phyloP scores from a whole-genome alignment of 306 rosid species.

The Castanea sativa region DNA sequence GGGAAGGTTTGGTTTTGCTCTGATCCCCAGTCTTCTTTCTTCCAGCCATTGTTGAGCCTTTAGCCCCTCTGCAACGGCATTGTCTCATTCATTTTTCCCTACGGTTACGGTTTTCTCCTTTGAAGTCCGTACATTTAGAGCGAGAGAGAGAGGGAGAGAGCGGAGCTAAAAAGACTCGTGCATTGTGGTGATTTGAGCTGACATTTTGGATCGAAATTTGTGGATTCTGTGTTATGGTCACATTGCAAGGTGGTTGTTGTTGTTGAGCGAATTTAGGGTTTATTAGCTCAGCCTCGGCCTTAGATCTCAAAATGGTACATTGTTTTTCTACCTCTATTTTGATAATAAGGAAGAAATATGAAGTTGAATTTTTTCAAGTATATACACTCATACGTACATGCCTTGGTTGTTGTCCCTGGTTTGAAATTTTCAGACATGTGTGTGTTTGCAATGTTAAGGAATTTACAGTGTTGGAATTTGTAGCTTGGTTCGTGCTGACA shows the following conservation, averaged over 20 bases:
- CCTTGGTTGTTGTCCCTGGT: not conserved
- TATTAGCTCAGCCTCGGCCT: slow-evolving; percentile 40
- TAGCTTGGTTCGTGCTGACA: not conserved
- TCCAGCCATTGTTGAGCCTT: slow-evolving; percentile 39
- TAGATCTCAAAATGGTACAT: slow-evolving; percentile 55
- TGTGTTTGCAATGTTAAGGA: not conserved
- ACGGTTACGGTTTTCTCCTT: not conserved
- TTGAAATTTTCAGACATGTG: not conserved
- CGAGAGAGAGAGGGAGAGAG: slow-evolving; percentile 10
- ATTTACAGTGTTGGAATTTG: not conserved
- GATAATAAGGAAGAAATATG: no score
- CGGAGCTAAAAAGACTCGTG: not conserved
- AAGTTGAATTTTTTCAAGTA: not conserved
- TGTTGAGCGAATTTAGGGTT: slow-evolving; percentile 44
- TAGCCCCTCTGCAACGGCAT: slow-evolving; percentile 54
- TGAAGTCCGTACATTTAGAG: slow-evolving; percentile 23
- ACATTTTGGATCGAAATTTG: slow-evolving; percentile 33
- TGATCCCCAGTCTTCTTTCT: slow-evolving; percentile 14
- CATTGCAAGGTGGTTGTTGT: slow-evolving; percentile 30
- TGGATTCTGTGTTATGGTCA: slow-evolving; percentile 22
- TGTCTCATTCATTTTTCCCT: slow-evolving; percentile 18
- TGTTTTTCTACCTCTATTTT: not conserved
- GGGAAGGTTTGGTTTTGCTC: slow-evolving; percentile 29
- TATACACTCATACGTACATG: not conserved
- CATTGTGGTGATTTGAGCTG: not conserved